These are phyloP conservation scores for Wickerhamiella azymoides DNA, from an alignment of 805 yeast genomes.

Conservation along the genomic window DNA sequence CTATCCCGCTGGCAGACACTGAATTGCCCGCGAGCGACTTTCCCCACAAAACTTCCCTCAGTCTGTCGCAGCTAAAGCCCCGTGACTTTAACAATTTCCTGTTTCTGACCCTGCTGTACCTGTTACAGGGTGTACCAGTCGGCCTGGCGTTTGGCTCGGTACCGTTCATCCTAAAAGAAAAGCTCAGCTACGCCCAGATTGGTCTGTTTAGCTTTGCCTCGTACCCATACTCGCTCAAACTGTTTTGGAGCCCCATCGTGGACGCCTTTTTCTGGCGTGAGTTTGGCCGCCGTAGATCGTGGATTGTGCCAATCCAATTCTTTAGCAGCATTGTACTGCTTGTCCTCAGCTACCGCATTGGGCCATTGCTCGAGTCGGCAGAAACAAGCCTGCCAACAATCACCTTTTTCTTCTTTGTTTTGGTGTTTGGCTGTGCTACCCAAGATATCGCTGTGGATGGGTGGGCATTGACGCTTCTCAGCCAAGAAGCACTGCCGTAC, in stretches of 20 bases:
- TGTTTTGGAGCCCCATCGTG: conserved; percentile 91
- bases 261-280: conserved; percentile 62
- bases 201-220: conserved; percentile 86
- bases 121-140: conserved; percentile 92
- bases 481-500: conserved; percentile 64
- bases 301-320: conserved; percentile 89
- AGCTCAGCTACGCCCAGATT: conserved; percentile 72
- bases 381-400: conserved; percentile 36
- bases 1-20: conserved; percentile 4
- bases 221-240: conserved; percentile 84
- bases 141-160: conserved; percentile 91
- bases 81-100: conserved; percentile 62
- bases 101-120: conserved; percentile 57
- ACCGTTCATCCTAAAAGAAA: conserved; percentile 76
- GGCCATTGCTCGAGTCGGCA: conserved; percentile 37
- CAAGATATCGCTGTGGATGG: conserved; percentile 99
- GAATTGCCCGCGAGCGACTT: not conserved
- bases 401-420: conserved; percentile 56
- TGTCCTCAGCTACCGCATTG: conserved; percentile 47
- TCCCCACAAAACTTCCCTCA: conserved; percentile 10
- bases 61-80: conserved; percentile 21
- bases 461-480: conserved; percentile 86
- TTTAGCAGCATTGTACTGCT: conserved; percentile 60
- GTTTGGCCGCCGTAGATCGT: conserved; percentile 73
- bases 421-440: conserved; percentile 86